A percentile compares a stretch with the other conserved stretches of the same genome.
Evolutionary conservation across 164 flowering plant species (phyloP).

Genomic region (Vitis cinerea): DNA sequence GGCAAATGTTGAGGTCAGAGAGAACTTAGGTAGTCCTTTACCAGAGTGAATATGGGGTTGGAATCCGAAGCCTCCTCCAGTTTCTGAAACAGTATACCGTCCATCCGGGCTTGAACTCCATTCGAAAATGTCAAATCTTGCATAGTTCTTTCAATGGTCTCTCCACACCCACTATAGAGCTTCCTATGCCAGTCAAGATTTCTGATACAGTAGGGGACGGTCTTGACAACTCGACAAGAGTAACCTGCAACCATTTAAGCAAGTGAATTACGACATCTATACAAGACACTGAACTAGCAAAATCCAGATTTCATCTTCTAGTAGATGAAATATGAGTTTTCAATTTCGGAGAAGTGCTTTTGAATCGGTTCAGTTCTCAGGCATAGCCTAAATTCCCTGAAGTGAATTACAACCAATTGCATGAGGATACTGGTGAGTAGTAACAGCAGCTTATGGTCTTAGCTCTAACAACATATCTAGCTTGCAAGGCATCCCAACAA

Average conservation of each 20-base stretch:
- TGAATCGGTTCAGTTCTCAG: no score
- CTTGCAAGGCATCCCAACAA: no score
- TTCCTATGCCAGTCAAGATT: constrained; percentile 65
- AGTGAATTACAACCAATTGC: no score
- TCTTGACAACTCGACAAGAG: constrained; percentile 74
- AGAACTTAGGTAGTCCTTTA: constrained; percentile 75
- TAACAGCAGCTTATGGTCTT: no score
- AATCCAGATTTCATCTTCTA: no score
- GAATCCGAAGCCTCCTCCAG: constrained; percentile 41
- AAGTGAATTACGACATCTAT: not conserved
- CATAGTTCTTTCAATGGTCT: constrained; percentile 46
- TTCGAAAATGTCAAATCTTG: constrained; percentile 53
- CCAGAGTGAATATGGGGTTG: constrained; percentile 48
- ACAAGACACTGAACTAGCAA: no score
- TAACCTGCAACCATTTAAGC: constrained; percentile 48
- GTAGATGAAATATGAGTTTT: no score
- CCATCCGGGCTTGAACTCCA: constrained; percentile 93
- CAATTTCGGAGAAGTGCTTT: no score
- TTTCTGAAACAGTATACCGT: constrained; percentile 75
- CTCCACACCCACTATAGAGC: constrained; percentile 59
- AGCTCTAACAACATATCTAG: no score
- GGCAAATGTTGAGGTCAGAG: constrained; percentile 24
- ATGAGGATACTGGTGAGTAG: no score
- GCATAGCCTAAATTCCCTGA: no score
- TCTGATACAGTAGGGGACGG: constrained; percentile 72